phyloP scores from a whole-genome alignment of 2,329 filamentous ascomycete genomes.

The Apiospora malaysiana region DNA sequence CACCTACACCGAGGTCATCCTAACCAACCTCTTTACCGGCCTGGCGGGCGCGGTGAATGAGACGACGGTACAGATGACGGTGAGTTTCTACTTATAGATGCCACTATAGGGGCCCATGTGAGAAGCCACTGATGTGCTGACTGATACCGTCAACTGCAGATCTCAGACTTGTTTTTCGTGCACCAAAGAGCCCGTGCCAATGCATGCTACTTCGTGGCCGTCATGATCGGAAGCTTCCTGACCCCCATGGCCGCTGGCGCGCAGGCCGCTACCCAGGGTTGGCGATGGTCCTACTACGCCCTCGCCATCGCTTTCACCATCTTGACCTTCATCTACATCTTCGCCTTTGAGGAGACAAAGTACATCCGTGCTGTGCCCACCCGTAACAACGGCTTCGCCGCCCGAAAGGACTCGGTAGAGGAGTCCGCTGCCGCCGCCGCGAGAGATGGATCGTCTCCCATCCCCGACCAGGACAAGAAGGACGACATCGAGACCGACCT shows the following conservation, averaged over 20 bases:
- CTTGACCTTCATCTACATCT: slow-evolving; percentile 23
- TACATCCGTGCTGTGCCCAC: slow-evolving; percentile 29
- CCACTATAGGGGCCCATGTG: too few species aligned
- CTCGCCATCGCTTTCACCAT: slow-evolving; percentile 28
- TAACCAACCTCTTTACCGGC: slow-evolving; percentile 38
- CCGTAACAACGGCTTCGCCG: not conserved
- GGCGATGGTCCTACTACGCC: slow-evolving; percentile 40
- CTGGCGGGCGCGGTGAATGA: slow-evolving; percentile 48
- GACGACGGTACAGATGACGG: slow-evolving; percentile 46
- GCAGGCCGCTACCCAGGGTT: slow-evolving; percentile 33
- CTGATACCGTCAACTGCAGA: slow-evolving; percentile 27
- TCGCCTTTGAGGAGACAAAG: slow-evolving; percentile 36
- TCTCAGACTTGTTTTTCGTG: slow-evolving; percentile 42
- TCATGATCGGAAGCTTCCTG: slow-evolving; percentile 41
- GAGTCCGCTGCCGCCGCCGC: not conserved
- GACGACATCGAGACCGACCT: not conserved
- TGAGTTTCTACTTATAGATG: too few species aligned
- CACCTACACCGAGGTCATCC: slow-evolving; percentile 32
- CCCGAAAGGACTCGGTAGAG: not conserved
- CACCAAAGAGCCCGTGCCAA: slow-evolving; percentile 41
- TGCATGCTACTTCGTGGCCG: slow-evolving; percentile 39
- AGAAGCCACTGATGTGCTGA: accelerated
- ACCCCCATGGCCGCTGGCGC: slow-evolving; percentile 40
- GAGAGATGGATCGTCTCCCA: not conserved
- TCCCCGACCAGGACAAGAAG: slow-evolving; percentile 4